These are phyloP conservation scores for Pichia pseudocactophila DNA, from an alignment of 805 yeast genomes.

Conservation along the genomic window DNA sequence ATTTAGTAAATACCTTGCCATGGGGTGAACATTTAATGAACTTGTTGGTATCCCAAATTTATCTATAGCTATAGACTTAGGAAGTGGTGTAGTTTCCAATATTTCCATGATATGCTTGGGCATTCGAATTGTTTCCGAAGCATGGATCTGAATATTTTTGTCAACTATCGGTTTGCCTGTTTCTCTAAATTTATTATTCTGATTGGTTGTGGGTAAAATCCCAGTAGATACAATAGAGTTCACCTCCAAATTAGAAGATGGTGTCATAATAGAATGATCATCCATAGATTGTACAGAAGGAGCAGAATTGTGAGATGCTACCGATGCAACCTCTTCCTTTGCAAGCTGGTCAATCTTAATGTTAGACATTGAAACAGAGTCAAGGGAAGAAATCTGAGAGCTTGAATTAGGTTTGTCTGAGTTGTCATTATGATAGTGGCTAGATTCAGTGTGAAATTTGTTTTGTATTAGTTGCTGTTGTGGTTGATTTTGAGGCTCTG, in stretches of 20 bases:
- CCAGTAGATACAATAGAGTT: constrained; percentile 3
- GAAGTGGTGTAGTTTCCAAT: constrained; percentile 32
- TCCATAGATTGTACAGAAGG: constrained; percentile 3
- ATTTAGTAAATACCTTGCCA: constrained; percentile 61
- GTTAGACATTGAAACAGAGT: neutral
- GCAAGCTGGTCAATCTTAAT: constrained; percentile 1
- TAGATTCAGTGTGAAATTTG: neutral
- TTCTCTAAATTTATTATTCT: constrained; percentile 12
- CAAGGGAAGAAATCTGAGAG: no score
- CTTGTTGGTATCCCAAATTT: constrained; percentile 45
- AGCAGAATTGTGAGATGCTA: neutral
- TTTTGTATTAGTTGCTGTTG: neutral
- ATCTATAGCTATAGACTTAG: constrained; percentile 35
- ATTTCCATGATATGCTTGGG: constrained; percentile 48
- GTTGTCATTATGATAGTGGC: neutral
- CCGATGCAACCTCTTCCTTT: constrained; percentile 4
- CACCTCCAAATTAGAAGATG: neutral
- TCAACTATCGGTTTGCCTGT: constrained; percentile 19
- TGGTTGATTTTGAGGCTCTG: neutral
- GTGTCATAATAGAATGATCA: neutral
- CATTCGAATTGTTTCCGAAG: constrained; percentile 34
- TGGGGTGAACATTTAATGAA: constrained; percentile 56
- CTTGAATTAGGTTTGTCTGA: neutral
- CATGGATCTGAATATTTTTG: constrained; percentile 24
- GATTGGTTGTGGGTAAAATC: constrained; percentile 11